These are phyloP conservation scores for Dianthus caryophyllus DNA, from an alignment of 148 eudicot genomes.

Conservation along the genomic window DNA sequence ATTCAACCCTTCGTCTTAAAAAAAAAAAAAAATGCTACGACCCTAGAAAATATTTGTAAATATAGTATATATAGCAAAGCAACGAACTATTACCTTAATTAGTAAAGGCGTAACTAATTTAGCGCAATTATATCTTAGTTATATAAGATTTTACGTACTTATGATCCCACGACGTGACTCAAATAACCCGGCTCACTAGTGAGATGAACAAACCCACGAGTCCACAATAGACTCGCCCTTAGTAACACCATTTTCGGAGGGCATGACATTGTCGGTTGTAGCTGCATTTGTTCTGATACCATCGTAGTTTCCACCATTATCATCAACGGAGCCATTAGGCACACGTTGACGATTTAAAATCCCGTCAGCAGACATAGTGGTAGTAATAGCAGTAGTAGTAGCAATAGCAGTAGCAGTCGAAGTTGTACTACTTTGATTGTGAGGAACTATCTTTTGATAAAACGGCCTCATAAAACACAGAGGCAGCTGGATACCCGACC, in stretches of 20 bases:
- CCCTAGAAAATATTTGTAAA: too few relatives aligned
- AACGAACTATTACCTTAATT: not conserved
- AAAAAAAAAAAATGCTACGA: too few relatives aligned
- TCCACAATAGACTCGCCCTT: slow-evolving; percentile 57
- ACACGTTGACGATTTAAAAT: not conserved
- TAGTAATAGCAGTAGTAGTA: not conserved
- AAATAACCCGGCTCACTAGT: not conserved
- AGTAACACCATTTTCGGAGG: not conserved
- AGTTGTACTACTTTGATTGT: not conserved
- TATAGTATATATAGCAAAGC: too few relatives aligned
- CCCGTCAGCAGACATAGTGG: not conserved
- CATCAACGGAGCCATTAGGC: slow-evolving; percentile 18
- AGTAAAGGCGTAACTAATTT: not conserved
- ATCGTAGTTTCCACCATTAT: not conserved
- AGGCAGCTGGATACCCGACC: slow-evolving; percentile 19
- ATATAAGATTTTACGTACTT: not conserved
- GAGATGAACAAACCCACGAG: slow-evolving; percentile 60
- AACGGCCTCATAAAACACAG: slow-evolving; percentile 48
- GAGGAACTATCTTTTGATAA: slow-evolving; percentile 40
- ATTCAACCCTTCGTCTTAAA: too few relatives aligned
- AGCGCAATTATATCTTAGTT: not conserved
- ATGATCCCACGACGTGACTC: too few relatives aligned
- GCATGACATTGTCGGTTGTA: slow-evolving; percentile 3
- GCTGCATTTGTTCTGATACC: not conserved
- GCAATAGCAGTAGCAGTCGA: not conserved